These are phyloP conservation scores for Diplogelasinospora grovesii DNA, from an alignment of 495 filamentous ascomycete genomes.

Conservation along the genomic window DNA sequence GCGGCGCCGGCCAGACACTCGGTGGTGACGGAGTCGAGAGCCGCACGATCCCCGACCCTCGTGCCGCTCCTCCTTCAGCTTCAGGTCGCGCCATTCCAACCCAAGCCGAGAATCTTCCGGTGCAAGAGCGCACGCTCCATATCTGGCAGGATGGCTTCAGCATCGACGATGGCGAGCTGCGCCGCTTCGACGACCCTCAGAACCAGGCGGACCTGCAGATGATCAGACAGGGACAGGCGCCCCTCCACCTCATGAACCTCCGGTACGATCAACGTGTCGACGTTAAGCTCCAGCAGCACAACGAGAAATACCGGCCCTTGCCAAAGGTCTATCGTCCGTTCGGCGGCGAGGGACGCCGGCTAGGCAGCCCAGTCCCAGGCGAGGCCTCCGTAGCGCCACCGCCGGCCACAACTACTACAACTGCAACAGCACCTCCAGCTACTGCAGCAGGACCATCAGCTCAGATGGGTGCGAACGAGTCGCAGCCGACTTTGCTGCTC, in stretches of 20 bases:
- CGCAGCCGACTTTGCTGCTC: conserved; percentile 68
- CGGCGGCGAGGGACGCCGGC: conserved; percentile 68
- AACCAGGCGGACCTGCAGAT: conserved; percentile 75
- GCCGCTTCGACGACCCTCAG: conserved; percentile 78
- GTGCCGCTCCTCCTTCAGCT: conserved; percentile 37
- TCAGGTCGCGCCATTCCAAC: conserved; percentile 32
- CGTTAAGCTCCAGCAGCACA: conserved; percentile 80
- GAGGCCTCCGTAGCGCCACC: conserved; percentile 30
- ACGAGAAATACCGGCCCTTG: conserved; percentile 72
- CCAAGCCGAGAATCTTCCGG: conserved; percentile 32
- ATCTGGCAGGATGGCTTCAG: conserved; percentile 95
- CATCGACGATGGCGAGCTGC: conserved; percentile 89
- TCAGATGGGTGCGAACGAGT: conserved; percentile 57
- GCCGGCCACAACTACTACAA: conserved; percentile 25
- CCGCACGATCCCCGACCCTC: conserved; percentile 60
- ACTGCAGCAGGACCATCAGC: conserved; percentile 29
- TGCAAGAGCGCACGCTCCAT: conserved; percentile 61
- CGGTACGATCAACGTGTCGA: conserved; percentile 79
- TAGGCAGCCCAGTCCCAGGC: conserved; percentile 88
- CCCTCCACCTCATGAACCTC: conserved; percentile 84
- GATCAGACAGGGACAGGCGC: conserved; percentile 82
- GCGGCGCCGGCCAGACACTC: conserved; percentile 75
- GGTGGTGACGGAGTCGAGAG: conserved; percentile 85
- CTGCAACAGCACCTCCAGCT: conserved; percentile 36
- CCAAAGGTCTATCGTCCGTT: conserved; percentile 89